Evolutionary conservation across 2,329 filamentous ascomycete genomes (phyloP), one percentile per base, ranked within the genome.

Genomic region (Venturia asperata): DNA sequence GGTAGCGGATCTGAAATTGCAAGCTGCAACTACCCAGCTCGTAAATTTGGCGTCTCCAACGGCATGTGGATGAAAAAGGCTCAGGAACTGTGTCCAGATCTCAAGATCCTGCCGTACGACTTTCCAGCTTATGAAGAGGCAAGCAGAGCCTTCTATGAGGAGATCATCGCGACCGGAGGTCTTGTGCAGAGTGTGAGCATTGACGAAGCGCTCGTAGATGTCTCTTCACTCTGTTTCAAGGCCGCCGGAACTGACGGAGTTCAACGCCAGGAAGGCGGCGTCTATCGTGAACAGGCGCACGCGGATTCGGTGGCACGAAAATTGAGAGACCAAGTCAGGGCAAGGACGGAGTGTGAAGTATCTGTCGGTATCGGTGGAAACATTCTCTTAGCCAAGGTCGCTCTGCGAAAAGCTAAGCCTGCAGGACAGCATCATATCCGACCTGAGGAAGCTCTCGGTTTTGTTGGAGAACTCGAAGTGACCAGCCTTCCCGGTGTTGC

Each of bases 41-140:
- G 94, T 45, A 82, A 85, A 41, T 94, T 87, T 70, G 93, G 93
- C 0, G 82, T 99, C 64, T 96, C 92, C 73, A 99, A 99, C 70
- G 95, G 95, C 45, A 99, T 97, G 94, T 99, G 95, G 94, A 97
- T 99, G 93, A 95, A 93, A 74, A 83, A 84, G 42, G 94, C 94
- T 0, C 81, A 88, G 66, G 88, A 94, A 69, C 75, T 94, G 21
- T 99, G 92, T 72, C 88, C 93, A 0, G 85, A 91, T 27, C 80
- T 99, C 21, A 92, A 95, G 70, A 87, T 97, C 1, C 74, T 99
- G n/a, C 90, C 92, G 0, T 99, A 99, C 71, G 92, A 99, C 72
- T 99, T 97, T 72, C 88, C 90, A 1, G 93, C 87, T 0, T 99
- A 99, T 70, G 94, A 99, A 78, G 89, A 92, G 67, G 91, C 92